Evolutionary conservation across 306 rosid genomes (phyloP), one percentile per base, ranked within the genome.

Genomic region (Vachellia pachyceras): DNA sequence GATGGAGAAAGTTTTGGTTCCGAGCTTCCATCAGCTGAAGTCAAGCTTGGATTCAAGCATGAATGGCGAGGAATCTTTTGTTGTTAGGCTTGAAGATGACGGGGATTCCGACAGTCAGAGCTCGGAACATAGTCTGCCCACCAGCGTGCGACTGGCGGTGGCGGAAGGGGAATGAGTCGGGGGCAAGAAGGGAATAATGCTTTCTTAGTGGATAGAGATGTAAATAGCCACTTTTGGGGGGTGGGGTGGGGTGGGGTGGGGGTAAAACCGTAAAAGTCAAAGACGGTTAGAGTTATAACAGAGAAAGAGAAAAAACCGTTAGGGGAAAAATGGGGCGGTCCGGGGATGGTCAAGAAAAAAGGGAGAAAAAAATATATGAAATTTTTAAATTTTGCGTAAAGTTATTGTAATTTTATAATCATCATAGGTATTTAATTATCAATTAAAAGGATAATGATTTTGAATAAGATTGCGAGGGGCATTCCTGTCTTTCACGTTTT

Each of bases 1-100:
- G 98, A 80, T 86, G 46, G 97, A 89, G 54, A 91, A 80, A 69
- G 94, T 88, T 61, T 73, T 96, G 67, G 90, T 82, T 79, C 98
- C 99, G 7, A 84, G 92, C 85, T 88, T 96, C 81, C 89, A 87
- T 41, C 86, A 92, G 72, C 87, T 96, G 41, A 90, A 88, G 80
- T 75, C 83, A 49, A 84, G 85, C 23, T 13, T 84, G 68, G 77
- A 84, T 78, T 69, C 84, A 33, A 35, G 63, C 33, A 67, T 23
- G 12, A 52, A 75, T 1, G 82, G 81, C 3, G 79, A 84, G 1
- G 91, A 90, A 69, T 82, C 92, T 9, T 44, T 88, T 50, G 86
- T 91, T 23, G 89, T 90, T 37, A 83, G 91, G 86, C 97, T 96
- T 0, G 99, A 96, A 88, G 76, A 80, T 0, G 94, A 94, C 0